Base-by-base conservation (phyloP, 768 basidiomycete genomes). In the Mycena capillaripes region DNA sequence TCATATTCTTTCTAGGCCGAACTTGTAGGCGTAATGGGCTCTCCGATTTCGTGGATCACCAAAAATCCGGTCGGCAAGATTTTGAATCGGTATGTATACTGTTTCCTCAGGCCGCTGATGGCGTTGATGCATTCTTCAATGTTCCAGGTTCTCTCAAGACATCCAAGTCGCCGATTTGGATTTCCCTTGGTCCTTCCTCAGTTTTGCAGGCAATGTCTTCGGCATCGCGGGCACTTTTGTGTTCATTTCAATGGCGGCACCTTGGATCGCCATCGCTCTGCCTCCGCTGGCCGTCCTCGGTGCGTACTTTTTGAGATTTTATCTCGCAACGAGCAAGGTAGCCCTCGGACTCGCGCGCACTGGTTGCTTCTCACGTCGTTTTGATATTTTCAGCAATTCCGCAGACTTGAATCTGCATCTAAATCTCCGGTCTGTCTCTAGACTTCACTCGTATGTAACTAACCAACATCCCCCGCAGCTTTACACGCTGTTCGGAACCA, bases 291-390 rank as follows among this genome's bases (percentile, higher is more conserved):
- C 12, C 7, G 44, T 68, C 38, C n/a, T 57, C 19, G 71, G 66
- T 1, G 23, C 23, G 5, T 68, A 68, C 34, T 42, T 38, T 36
- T 25, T 72, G 55, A 48, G 29, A 44, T 72, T 63, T n/a, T 72
- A 72, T 68, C 66, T 72, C 36, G 27, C 44, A 27, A 72, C 71
- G 21, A 72, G 71, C 66, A 72, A 72, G 71, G 71, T 72, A 52
- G 27, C 12, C 44, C 23, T 29, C 46, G 30, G 16, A 23, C n/a
- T n/a, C 11, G 8, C 21, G 29, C 17, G 10, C 17, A 23, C 2
- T 11, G 21, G 12, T 38, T 7, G 9, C 25, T 19, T 42, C 29
- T 50, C 14, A 53, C 36, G n/a, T n/a, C n/a, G n/a, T n/a, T n/a
- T 16, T 21, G n/a, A 23, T 6, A 29, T 53, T 40, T 70, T 25